Conservation (phyloP, 116 monocot species). For the Dioscorea cayenensis region DNA sequence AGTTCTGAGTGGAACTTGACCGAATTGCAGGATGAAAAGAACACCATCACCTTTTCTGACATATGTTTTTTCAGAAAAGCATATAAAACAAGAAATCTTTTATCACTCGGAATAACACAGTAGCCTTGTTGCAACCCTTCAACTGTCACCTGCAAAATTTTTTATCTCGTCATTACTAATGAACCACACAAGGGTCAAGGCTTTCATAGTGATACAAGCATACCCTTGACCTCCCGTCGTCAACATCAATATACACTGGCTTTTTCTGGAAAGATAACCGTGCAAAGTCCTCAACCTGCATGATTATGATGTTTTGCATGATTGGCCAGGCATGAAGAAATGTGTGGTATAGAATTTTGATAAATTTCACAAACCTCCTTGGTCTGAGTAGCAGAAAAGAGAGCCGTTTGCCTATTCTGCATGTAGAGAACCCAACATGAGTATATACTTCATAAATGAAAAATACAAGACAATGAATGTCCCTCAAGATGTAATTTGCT, state of each 20-base stretch:
- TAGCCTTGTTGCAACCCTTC: conserved; percentile 92
- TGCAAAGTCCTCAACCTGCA: conserved; percentile 84
- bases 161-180: neutral
- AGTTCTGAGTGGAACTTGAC: conserved; percentile 91
- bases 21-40: conserved; percentile 96
- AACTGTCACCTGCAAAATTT: conserved; percentile 60
- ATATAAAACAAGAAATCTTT: conserved; percentile 83
- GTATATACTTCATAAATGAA: neutral
- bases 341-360: neutral
- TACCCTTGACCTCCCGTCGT: conserved; percentile 81
- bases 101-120: conserved; percentile 72
- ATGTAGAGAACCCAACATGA: conserved; percentile 6
- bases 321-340: neutral
- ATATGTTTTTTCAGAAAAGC: conserved; percentile 72
- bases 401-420: conserved; percentile 88
- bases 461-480: neutral
- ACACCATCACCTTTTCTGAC: conserved; percentile 90
- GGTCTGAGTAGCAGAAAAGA: conserved; percentile 94
- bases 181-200: neutral
- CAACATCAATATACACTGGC: conserved; percentile 81
- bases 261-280: conserved; percentile 63
- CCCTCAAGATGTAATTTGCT: too few relatives aligned
- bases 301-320: neutral
- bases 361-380: conserved; percentile 46
- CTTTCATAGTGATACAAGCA: conserved; percentile 1